phyloP scores from a whole-genome alignment of 2,329 filamentous ascomycete genomes.

The Aspergillus niger region DNA sequence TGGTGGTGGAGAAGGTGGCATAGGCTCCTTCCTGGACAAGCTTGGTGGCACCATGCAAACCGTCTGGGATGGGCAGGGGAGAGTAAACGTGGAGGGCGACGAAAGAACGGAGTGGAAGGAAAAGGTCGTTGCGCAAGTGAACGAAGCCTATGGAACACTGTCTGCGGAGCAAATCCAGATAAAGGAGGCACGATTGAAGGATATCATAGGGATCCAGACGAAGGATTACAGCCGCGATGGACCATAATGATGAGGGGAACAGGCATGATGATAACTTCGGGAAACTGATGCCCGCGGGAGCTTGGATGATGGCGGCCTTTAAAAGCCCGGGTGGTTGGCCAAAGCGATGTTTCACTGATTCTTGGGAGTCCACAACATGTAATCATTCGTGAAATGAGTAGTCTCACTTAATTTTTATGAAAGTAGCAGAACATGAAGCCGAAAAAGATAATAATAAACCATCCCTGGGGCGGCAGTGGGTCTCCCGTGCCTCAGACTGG shows the following conservation, averaged over 20 bases:
- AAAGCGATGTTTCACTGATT: no score
- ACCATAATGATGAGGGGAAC: background rate
- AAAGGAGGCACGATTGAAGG: conserved; percentile 31
- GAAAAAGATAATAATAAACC: background rate
- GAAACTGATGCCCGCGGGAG: background rate
- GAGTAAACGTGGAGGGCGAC: conserved; percentile 35
- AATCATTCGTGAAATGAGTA: background rate
- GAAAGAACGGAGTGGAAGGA: conserved; percentile 50
- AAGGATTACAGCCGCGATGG: conserved; percentile 11
- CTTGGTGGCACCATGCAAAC: conserved; percentile 58
- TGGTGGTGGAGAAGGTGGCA: conserved; percentile 57
- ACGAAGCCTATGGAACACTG: conserved; percentile 49
- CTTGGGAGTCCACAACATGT: no score
- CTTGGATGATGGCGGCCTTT: background rate
- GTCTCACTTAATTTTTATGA: background rate
- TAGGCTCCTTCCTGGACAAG: conserved; percentile 57
- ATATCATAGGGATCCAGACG: conserved; percentile 28
- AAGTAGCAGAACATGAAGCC: background rate
- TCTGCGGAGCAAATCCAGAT: conserved; percentile 22
- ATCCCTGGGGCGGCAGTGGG: conserved; percentile 15
- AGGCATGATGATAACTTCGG: background rate
- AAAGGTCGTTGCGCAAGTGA: conserved; percentile 48
- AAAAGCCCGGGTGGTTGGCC: no score
- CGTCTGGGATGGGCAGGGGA: conserved; percentile 56
- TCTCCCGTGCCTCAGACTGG: conserved; percentile 15